These are phyloP conservation scores for Botrytis paeoniae DNA, from an alignment of 2,329 filamentous ascomycete genomes.

Conservation along the genomic window DNA sequence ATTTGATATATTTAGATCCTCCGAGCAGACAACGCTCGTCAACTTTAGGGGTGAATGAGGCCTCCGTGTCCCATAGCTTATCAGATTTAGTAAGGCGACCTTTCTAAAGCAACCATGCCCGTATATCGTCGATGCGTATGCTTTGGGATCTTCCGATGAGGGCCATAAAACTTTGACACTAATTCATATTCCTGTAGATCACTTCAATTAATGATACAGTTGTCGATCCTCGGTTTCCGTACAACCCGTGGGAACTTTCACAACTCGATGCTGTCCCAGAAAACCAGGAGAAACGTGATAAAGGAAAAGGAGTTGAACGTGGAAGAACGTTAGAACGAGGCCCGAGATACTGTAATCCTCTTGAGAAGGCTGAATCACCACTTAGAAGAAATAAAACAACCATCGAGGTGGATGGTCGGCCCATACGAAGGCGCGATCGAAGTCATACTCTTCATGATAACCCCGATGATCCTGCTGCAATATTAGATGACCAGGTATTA, in stretches of 20 bases:
- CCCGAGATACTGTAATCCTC: conserved; percentile 29
- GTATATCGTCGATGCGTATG: background rate
- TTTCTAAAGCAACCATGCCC: too few relatives aligned
- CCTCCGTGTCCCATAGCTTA: background rate
- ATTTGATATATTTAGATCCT: background rate
- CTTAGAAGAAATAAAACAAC: conserved; percentile 25
- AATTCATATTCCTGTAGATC: background rate
- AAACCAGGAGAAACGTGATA: conserved; percentile 2
- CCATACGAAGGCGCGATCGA: conserved; percentile 31
- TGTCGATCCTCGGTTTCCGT: background rate
- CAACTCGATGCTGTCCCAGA: background rate
- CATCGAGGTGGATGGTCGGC: conserved; percentile 31
- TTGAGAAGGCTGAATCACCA: conserved; percentile 32
- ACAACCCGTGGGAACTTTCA: conserved; percentile 12
- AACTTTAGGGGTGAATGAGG: background rate
- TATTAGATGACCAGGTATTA: conserved; percentile 35
- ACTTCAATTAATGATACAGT: background rate
- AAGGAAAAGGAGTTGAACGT: conserved; percentile 26
- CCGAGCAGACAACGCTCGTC: background rate
- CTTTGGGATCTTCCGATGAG: background rate
- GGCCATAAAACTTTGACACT: background rate
- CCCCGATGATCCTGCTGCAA: conserved; percentile 31
- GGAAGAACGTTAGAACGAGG: conserved; percentile 29
- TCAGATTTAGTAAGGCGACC: background rate
- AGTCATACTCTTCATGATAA: conserved; percentile 35